Evolutionary conservation across 164 flowering plant genomes (phyloP).

Genomic region (Chimonanthus salicifolius): DNA sequence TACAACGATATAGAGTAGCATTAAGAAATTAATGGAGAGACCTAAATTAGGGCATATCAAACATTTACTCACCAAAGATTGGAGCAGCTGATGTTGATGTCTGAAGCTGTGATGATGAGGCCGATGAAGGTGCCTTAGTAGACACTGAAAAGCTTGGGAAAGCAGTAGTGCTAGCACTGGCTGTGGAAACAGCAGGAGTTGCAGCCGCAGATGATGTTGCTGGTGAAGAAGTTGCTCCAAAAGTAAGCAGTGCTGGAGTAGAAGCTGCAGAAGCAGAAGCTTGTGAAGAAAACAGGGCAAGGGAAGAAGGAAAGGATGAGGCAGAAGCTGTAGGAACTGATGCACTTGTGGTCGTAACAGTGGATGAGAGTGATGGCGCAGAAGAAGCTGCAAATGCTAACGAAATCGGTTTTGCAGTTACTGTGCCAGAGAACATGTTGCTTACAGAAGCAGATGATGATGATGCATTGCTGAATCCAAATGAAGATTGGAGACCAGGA

Average conservation of each 20-base stretch:
- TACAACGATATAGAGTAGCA: neutral
- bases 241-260: slow-evolving; percentile 22
- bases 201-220: neutral
- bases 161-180: neutral
- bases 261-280: slow-evolving; percentile 17
- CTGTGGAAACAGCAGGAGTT: slow-evolving; percentile 4
- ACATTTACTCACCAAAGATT: slow-evolving; percentile 36
- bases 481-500: slow-evolving; percentile 24
- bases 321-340: slow-evolving; percentile 21
- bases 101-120: slow-evolving; percentile 38
- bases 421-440: slow-evolving; percentile 11
- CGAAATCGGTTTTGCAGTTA: slow-evolving; percentile 21
- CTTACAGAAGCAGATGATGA: slow-evolving; percentile 17
- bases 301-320: slow-evolving; percentile 17
- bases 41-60: neutral
- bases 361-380: slow-evolving; percentile 32
- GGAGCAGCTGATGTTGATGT: slow-evolving; percentile 33
- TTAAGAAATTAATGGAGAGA: too few species aligned
- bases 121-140: slow-evolving; percentile 27
- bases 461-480: slow-evolving; percentile 22
- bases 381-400: slow-evolving; percentile 29
- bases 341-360: slow-evolving; percentile 31
- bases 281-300: slow-evolving; percentile 15
- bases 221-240: slow-evolving; percentile 19
- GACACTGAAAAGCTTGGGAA: slow-evolving; percentile 37